Evolutionary conservation across 1,284 basidiomycete species (phyloP).

Genomic region (Jaminaea rosea): DNA sequence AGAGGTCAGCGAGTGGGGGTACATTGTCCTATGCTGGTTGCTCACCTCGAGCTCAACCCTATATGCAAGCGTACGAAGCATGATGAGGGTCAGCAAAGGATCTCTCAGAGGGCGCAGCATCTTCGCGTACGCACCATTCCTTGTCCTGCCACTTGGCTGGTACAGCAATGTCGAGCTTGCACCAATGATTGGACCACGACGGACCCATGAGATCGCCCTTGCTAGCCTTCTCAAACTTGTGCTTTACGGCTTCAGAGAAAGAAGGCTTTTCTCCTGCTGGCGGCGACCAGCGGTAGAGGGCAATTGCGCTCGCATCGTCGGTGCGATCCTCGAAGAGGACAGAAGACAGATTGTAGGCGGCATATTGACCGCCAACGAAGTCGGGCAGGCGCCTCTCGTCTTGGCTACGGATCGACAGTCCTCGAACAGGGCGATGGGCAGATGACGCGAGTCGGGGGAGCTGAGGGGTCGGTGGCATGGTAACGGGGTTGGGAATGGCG

Average conservation of each 20-base stretch:
- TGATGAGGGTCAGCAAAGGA: no score
- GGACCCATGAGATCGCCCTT: conserved; percentile 36
- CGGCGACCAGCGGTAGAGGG: conserved; percentile 31
- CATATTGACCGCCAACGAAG: conserved; percentile 31
- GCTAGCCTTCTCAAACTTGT: conserved; percentile 19
- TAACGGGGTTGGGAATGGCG: conserved; percentile 2
- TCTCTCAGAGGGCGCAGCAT: no score
- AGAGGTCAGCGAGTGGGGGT: neutral
- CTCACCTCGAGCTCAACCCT: conserved; percentile 29
- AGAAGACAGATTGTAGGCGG: conserved; percentile 33
- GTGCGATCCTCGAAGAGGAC: conserved; percentile 33
- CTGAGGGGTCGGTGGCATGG: neutral
- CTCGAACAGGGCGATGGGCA: conserved; percentile 24
- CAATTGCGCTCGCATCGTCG: conserved; percentile 21
- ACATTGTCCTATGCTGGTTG: neutral
- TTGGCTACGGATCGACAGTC: conserved; percentile 24
- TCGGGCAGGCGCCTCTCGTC: conserved; percentile 30
- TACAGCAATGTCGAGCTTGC: conserved; percentile 31
- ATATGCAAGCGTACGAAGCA: no score
- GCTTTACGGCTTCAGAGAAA: conserved; percentile 34
- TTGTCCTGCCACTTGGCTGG: conserved; percentile 34
- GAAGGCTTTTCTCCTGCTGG: conserved; percentile 27
- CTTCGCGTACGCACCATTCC: no score
- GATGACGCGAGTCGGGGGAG: conserved; percentile 16
- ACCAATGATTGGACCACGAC: conserved; percentile 41